Evolutionary conservation across 768 basidiomycete species (phyloP).

Genomic region (Cystofilobasidium ferigula): DNA sequence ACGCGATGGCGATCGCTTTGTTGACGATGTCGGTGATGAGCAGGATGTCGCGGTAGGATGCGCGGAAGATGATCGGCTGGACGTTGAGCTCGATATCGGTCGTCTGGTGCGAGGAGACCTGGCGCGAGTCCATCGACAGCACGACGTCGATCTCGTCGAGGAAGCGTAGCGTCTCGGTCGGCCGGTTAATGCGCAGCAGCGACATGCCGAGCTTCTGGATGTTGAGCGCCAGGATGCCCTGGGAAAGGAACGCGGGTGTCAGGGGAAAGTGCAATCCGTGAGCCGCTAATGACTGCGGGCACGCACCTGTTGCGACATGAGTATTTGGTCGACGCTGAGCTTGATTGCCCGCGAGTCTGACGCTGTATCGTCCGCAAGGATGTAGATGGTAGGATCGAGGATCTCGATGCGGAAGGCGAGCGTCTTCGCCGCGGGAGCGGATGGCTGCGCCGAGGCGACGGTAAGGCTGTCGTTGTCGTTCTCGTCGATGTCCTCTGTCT

Average conservation of each 20-base stretch:
- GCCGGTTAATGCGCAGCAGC: conserved; percentile 71
- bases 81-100: conserved; percentile 70
- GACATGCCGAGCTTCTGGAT: conserved; percentile 85
- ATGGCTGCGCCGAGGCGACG: conserved; percentile 5
- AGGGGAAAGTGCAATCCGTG: too few relatives aligned
- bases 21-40: conserved; percentile 64
- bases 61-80: conserved; percentile 78
- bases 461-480: conserved; percentile 25
- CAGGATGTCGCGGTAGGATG: conserved; percentile 88
- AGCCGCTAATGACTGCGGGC: too few relatives aligned
- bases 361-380: conserved; percentile 74
- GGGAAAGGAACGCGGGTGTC: too few relatives aligned
- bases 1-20: conserved; percentile 61
- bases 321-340: conserved; percentile 66
- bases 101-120: conserved; percentile 46
- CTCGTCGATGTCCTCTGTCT: conserved; percentile 24
- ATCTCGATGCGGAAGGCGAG: conserved; percentile 68
- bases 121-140: conserved; percentile 71
- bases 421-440: conserved; percentile 27
- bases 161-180: conserved; percentile 74
- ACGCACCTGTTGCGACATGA: conserved; percentile 80
- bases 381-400: conserved; percentile 74
- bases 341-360: conserved; percentile 73
- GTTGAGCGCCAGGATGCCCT: conserved; percentile 73
- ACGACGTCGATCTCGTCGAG: conserved; percentile 85